A percentile compares a stretch with the other conserved stretches of the same genome.
These are phyloP conservation scores for Thalassiosira livingstoniorum DNA, from an alignment of 352 stramenopile species.

Conservation along the genomic window DNA sequence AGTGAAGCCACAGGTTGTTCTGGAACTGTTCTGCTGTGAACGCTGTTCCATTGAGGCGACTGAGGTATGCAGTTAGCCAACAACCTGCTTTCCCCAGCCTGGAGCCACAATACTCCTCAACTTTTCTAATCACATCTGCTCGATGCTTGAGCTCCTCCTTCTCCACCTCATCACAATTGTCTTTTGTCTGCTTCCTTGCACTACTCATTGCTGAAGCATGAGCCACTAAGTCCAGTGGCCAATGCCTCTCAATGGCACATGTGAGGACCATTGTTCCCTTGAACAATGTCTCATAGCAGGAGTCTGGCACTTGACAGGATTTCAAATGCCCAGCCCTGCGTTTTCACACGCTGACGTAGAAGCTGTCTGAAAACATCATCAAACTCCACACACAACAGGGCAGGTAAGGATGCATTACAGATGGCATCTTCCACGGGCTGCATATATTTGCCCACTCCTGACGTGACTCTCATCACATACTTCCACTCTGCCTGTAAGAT, in stretches of 20 bases:
- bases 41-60: conserved; percentile 29
- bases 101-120: neutral
- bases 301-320: conserved; percentile 25
- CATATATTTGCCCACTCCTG: conserved; percentile 23
- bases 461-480: conserved; percentile 34
- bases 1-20: conserved; percentile 45
- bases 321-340: conserved; percentile 31
- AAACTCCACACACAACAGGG: conserved; percentile 30
- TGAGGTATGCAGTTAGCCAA: conserved; percentile 22
- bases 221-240: neutral
- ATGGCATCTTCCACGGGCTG: conserved; percentile 44
- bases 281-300: conserved; percentile 3
- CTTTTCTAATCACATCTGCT: neutral
- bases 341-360: conserved; percentile 21
- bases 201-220: neutral
- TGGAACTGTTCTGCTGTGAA: conserved; percentile 45
- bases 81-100: neutral
- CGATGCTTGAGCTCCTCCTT: too few species aligned
- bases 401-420: conserved; percentile 15
- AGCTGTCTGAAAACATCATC: conserved; percentile 17
- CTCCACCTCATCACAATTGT: neutral
- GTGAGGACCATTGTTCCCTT: neutral
- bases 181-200: neutral
- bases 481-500: conserved; percentile 58
- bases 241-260: neutral